Percentiles rank a stretch among this genome's conserved stretches.
Evolutionary conservation across 768 basidiomycete species (phyloP).

Genomic region (Amanita fuliginea): DNA sequence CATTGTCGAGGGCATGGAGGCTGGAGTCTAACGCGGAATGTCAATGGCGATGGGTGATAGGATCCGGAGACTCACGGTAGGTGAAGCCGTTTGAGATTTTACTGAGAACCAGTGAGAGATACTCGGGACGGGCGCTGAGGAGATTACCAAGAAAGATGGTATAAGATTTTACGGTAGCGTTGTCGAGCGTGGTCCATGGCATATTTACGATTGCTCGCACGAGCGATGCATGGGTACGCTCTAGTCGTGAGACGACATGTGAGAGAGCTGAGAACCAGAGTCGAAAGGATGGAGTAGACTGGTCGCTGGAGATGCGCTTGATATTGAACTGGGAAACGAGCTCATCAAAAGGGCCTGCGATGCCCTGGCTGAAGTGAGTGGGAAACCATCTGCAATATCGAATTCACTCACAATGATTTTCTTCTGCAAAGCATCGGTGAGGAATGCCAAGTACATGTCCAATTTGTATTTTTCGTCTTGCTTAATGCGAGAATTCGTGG

Average conservation of each 20-base stretch:
- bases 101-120: slow-evolving; percentile 72
- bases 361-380: slow-evolving; percentile 36
- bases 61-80: slow-evolving; percentile 52
- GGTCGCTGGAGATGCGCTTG: slow-evolving; percentile 22
- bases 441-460: slow-evolving; percentile 78
- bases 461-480: slow-evolving; percentile 67
- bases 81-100: slow-evolving; percentile 83
- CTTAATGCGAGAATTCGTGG: slow-evolving; percentile 69
- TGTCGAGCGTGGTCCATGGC: slow-evolving; percentile 91
- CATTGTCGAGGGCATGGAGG: slow-evolving; percentile 45
- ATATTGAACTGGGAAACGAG: slow-evolving; percentile 79
- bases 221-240: slow-evolving; percentile 65
- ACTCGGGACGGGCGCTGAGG: slow-evolving; percentile 85
- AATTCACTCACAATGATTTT: slow-evolving; percentile 47
- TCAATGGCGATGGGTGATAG: slow-evolving; percentile 4
- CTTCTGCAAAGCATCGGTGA: slow-evolving; percentile 71
- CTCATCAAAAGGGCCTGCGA: slow-evolving; percentile 71
- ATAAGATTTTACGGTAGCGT: slow-evolving; percentile 76
- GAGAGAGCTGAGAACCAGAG: slow-evolving; percentile 81
- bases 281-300: slow-evolving; percentile 31
- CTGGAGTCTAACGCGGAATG: slow-evolving; percentile 49
- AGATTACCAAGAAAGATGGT: slow-evolving; percentile 86
- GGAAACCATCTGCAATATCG: slow-evolving; percentile 6
- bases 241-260: slow-evolving; percentile 86
- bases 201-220: slow-evolving; percentile 80